Evolutionary conservation across 768 basidiomycete genomes (phyloP).

Genomic region (Sporobolomyces phaffii): DNA sequence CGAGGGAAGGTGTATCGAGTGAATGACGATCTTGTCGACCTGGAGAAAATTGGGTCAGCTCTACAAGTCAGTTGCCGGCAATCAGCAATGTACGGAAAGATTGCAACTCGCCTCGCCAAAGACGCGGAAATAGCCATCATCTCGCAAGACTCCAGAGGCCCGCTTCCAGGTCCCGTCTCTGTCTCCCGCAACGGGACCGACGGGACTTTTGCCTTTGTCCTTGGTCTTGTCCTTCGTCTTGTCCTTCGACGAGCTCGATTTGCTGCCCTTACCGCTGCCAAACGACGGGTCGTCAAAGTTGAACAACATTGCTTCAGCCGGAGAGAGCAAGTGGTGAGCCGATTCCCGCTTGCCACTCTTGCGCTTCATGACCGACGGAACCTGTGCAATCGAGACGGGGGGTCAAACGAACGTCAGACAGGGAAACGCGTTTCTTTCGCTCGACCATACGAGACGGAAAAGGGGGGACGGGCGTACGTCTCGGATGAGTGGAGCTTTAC

Average conservation of each 20-base stretch:
- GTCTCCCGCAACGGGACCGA: background rate
- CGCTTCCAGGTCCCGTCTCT: slow-evolving; percentile 22
- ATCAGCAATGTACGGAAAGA: background rate
- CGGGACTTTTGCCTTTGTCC: background rate
- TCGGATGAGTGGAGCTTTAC: slow-evolving; percentile 26
- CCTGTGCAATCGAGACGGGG: slow-evolving; percentile 1
- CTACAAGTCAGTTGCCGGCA: too few relatives aligned
- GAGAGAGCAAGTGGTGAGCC: slow-evolving; percentile 36
- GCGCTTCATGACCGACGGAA: slow-evolving; percentile 34
- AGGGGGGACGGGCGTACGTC: slow-evolving; percentile 8
- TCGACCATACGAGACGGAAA: background rate
- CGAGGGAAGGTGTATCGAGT: slow-evolving; percentile 28
- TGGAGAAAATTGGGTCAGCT: background rate
- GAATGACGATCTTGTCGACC: slow-evolving; percentile 30
- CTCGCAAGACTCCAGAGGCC: slow-evolving; percentile 26
- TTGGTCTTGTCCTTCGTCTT: slow-evolving; percentile 16
- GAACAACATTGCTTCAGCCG: slow-evolving; percentile 27
- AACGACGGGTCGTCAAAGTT: slow-evolving; percentile 13
- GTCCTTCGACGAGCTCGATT: slow-evolving; percentile 6
- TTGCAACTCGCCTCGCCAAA: slow-evolving; percentile 27
- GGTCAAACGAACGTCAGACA: background rate
- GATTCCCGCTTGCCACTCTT: slow-evolving; percentile 27
- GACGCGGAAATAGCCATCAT: slow-evolving; percentile 31
- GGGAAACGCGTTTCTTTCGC: too few relatives aligned
- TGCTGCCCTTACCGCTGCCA: slow-evolving; percentile 11